Conservation (phyloP, 2,329 filamentous ascomycete species). For the Leptoxyphium fumago region DNA sequence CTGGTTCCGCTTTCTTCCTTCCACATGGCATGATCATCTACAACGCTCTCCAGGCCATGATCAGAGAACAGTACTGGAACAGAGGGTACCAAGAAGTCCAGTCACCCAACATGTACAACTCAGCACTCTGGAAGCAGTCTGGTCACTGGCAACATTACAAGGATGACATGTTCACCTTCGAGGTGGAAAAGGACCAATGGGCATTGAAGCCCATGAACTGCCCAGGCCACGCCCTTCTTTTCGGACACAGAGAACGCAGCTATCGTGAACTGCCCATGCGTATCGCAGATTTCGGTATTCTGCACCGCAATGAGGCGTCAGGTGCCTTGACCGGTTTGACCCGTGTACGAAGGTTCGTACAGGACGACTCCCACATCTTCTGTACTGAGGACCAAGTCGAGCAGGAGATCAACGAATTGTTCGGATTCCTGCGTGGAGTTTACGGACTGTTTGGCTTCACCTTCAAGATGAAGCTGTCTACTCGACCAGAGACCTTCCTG, state of each 20-base stretch:
- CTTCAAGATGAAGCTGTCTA: conserved; percentile 92
- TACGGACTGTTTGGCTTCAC: conserved; percentile 75
- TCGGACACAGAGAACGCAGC: conserved; percentile 66
- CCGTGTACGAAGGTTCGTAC: conserved; percentile 82
- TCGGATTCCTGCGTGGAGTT: conserved; percentile 71
- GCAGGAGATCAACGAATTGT: conserved; percentile 64
- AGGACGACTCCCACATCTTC: conserved; percentile 95
- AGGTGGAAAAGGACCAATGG: conserved; percentile 69
- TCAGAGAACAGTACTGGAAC: conserved; percentile 80
- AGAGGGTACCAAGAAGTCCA: conserved; percentile 91
- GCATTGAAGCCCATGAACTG: conserved; percentile 98
- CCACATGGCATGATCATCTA: conserved; percentile 89
- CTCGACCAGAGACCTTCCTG: conserved; percentile 75
- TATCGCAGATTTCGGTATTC: conserved; percentile 87
- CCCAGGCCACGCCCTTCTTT: conserved; percentile 83
- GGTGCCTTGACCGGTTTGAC: conserved; percentile 84
- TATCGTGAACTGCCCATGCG: conserved; percentile 84
- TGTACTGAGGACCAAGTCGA: conserved; percentile 68
- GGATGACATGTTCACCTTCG: conserved; percentile 89
- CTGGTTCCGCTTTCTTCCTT: conserved; percentile 66
- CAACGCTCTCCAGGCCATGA: conserved; percentile 69
- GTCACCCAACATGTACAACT: conserved; percentile 93
- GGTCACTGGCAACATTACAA: conserved; percentile 91
- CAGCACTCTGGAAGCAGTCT: conserved; percentile 82
- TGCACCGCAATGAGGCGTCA: conserved; percentile 91